These are phyloP conservation scores for Casuarina cunninghamiana DNA, from an alignment of 306 rosid species.

Conservation along the genomic window DNA sequence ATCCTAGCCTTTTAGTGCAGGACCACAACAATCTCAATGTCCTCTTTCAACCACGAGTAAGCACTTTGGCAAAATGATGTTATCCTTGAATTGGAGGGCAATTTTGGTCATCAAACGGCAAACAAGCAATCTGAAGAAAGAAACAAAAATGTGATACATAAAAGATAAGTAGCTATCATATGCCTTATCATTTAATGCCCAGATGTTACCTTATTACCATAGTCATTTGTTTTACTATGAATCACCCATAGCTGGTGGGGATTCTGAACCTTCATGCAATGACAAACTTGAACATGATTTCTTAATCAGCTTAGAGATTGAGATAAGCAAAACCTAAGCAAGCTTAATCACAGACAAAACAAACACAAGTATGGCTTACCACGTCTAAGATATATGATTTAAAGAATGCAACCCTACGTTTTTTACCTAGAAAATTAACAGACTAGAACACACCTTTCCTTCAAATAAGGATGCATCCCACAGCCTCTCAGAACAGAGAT, in stretches of 20 bases:
- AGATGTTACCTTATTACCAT: background rate
- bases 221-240: background rate
- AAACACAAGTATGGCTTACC: background rate
- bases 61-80: slow-evolving; percentile 93
- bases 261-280: background rate
- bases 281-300: background rate
- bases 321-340: background rate
- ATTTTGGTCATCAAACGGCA: slow-evolving; percentile 95
- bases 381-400: background rate
- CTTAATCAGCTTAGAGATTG: background rate
- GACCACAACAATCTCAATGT: slow-evolving; percentile 94
- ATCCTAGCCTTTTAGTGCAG: slow-evolving; percentile 99
- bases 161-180: slow-evolving; percentile 20
- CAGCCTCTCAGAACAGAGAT: slow-evolving; percentile 95
- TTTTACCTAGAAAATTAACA: slow-evolving; percentile 15
- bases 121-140: slow-evolving; percentile 78
- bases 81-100: slow-evolving; percentile 85
- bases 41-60: slow-evolving; percentile 95
- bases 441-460: slow-evolving; percentile 81
- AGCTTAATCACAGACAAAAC: background rate
- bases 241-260: background rate
- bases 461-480: slow-evolving; percentile 94
- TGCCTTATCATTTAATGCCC: background rate
- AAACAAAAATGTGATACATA: slow-evolving; percentile 32
- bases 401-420: slow-evolving; percentile 8